phyloP scores from a whole-genome alignment of 352 stramenopile species.

The Phytopythium montanum region DNA sequence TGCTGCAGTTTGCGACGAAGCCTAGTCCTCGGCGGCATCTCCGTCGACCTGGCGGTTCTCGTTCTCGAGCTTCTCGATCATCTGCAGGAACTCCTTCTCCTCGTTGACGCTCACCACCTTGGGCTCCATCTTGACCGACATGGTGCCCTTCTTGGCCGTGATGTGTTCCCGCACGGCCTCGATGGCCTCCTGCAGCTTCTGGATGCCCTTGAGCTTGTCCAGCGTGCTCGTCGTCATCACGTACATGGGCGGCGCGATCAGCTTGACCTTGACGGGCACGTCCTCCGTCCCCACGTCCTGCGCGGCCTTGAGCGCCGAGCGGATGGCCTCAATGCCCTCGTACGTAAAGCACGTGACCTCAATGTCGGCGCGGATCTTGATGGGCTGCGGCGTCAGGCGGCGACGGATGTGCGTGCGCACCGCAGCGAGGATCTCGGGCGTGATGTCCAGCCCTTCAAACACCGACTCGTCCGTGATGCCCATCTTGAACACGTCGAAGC shows the following conservation, averaged over 20 bases:
- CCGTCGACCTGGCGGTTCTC: slow-evolving; percentile 99
- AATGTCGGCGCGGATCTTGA: slow-evolving; percentile 99
- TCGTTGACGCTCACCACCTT: slow-evolving; percentile 99
- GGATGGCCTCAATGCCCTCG: slow-evolving; percentile 99
- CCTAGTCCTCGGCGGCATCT: slow-evolving; percentile 95
- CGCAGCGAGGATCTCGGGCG: slow-evolving; percentile 77
- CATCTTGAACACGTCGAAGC: slow-evolving; percentile 99
- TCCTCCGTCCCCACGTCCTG: slow-evolving; percentile 86
- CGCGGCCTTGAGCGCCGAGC: slow-evolving; percentile 92
- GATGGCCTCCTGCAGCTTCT: slow-evolving; percentile 95
- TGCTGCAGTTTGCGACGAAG: background rate
- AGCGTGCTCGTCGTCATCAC: slow-evolving; percentile 98
- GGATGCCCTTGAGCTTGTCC: slow-evolving; percentile 97
- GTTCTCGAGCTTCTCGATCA: slow-evolving; percentile 98
- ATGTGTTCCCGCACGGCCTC: slow-evolving; percentile 94
- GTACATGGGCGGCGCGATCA: slow-evolving; percentile 99
- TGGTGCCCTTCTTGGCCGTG: slow-evolving; percentile 92
- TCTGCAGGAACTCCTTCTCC: slow-evolving; percentile 98
- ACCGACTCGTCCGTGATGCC: slow-evolving; percentile 90
- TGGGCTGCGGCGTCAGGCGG: slow-evolving; percentile 97
- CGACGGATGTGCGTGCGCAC: slow-evolving; percentile 97
- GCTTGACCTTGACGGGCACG: slow-evolving; percentile 96
- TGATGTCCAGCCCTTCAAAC: slow-evolving; percentile 91
- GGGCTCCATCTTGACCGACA: slow-evolving; percentile 98
- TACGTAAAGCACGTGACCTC: slow-evolving; percentile 99